Conservation (phyloP, 2,329 filamentous ascomycete species). For the Xylaria sp. region DNA sequence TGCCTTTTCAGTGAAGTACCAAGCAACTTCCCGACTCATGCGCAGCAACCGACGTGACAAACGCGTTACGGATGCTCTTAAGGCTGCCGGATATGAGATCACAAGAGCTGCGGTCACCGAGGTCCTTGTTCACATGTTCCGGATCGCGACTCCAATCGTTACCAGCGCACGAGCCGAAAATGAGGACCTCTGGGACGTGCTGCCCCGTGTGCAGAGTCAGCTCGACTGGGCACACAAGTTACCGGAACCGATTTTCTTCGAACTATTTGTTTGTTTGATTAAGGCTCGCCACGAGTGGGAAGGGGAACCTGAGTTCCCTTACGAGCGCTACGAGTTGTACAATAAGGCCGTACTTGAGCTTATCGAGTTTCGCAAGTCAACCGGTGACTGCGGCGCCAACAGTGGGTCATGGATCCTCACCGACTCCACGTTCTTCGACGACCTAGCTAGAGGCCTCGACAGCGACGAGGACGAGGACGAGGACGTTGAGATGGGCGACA, state of each 20-base stretch:
- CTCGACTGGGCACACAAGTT: constrained; percentile 14
- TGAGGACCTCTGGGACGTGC: constrained; percentile 12
- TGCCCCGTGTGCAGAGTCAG: constrained; percentile 9
- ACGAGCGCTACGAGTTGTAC: constrained; percentile 3
- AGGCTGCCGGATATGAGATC: constrained; percentile 9
- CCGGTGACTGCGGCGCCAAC: neutral
- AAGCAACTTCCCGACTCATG: constrained; percentile 3
- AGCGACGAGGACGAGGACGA: constrained; percentile 23
- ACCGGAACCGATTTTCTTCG: constrained; percentile 17
- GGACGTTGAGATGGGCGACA: neutral
- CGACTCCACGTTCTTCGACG: constrained; percentile 17
- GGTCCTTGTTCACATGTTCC: constrained; percentile 16
- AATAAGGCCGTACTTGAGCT: constrained; percentile 17
- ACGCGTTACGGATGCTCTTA: neutral
- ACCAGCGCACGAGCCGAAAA: neutral
- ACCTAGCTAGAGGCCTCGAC: constrained; percentile 6
- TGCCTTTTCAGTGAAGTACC: neutral
- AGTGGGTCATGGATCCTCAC: constrained; percentile 10
- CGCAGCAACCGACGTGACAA: constrained; percentile 7
- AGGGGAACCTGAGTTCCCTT: constrained; percentile 1
- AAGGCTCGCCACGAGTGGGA: constrained; percentile 21
- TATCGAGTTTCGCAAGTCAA: constrained; percentile 9
- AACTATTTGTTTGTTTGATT: constrained; percentile 13
- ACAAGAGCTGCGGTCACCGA: neutral
- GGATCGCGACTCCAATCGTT: constrained; percentile 9